Conservation (phyloP, 225 moss, liverwort and hornwort genomes). For the Physcomitrellopsis africana region DNA sequence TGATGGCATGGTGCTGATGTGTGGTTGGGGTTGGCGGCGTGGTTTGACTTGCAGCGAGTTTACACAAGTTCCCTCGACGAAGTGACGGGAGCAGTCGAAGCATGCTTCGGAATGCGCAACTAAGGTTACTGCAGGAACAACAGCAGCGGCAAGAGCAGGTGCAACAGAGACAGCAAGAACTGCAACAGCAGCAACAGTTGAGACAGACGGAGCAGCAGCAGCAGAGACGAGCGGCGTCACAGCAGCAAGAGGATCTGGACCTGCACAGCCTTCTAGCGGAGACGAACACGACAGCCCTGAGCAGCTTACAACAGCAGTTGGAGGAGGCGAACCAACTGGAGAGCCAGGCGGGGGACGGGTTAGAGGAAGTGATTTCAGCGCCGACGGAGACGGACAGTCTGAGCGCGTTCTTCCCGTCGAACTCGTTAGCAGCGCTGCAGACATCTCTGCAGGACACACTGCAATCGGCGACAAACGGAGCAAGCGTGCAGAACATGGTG, state of each 20-base stretch:
- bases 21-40: background rate
- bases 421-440: slow-evolving; percentile 59
- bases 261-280: slow-evolving; percentile 58
- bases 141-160: slow-evolving; percentile 35
- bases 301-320: slow-evolving; percentile 67
- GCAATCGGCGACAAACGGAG: slow-evolving; percentile 9
- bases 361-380: slow-evolving; percentile 45
- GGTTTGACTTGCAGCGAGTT: slow-evolving; percentile 25
- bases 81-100: slow-evolving; percentile 35
- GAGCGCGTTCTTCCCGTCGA: slow-evolving; percentile 58
- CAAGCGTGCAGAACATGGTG: slow-evolving; percentile 45
- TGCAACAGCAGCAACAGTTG: slow-evolving; percentile 41
- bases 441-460: slow-evolving; percentile 58
- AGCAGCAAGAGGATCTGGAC: slow-evolving; percentile 58
- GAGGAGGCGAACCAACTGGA: slow-evolving; percentile 45
- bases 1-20: background rate
- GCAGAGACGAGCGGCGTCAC: slow-evolving; percentile 33
- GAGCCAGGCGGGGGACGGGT: slow-evolving; percentile 34
- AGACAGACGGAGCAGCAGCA: slow-evolving; percentile 32
- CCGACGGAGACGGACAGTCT: slow-evolving; percentile 52
- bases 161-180: slow-evolving; percentile 42
- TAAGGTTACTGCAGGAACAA: slow-evolving; percentile 43
- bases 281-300: slow-evolving; percentile 40
- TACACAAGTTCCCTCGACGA: slow-evolving; percentile 37
- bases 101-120: slow-evolving; percentile 38